A percentile compares a stretch with the other conserved stretches of the same genome.
These are phyloP conservation scores for Euphorbia schlechtendalii DNA, from an alignment of 441 rosid species.

Conservation along the genomic window DNA sequence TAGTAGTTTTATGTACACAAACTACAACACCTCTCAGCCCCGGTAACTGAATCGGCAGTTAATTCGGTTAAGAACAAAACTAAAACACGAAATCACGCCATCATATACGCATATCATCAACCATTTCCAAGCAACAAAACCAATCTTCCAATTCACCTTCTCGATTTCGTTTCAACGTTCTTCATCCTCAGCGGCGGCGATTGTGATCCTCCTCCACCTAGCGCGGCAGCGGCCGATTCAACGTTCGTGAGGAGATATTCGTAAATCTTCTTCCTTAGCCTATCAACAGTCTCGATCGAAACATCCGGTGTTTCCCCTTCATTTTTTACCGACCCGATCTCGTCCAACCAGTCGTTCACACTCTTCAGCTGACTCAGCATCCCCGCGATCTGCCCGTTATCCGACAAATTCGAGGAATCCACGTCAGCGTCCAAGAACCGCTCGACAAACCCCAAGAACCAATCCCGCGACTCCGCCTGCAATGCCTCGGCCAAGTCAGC, in stretches of 20 bases:
- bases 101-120: conserved; percentile 9
- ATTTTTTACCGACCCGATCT: conserved; percentile 54
- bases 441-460: conserved; percentile 90
- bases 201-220: conserved; percentile 58
- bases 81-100: not conserved
- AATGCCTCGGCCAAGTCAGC: conserved; percentile 71
- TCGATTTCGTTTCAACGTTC: conserved; percentile 40
- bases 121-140: conserved; percentile 3
- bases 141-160: conserved; percentile 29
- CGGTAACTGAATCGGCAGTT: conserved; percentile 20
- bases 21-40: conserved; percentile 13
- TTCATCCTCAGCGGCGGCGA: conserved; percentile 40
- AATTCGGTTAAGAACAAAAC: conserved; percentile 17
- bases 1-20: conserved; percentile 37
- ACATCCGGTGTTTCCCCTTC: conserved; percentile 45
- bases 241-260: conserved; percentile 94
- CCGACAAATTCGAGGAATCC: conserved; percentile 51
- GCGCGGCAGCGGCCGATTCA: conserved; percentile 94
- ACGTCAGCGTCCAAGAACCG: conserved; percentile 76
- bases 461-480: conserved; percentile 67
- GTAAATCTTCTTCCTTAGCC: conserved; percentile 87
- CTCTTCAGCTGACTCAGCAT: conserved; percentile 82
- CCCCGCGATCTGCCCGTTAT: conserved; percentile 80
- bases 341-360: conserved; percentile 85
- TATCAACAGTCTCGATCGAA: conserved; percentile 53